Evolutionary conservation across 1,284 basidiomycete species (phyloP), one percentile per base, ranked within the genome.

Genomic region (Filobasidium uniguttulatum): DNA sequence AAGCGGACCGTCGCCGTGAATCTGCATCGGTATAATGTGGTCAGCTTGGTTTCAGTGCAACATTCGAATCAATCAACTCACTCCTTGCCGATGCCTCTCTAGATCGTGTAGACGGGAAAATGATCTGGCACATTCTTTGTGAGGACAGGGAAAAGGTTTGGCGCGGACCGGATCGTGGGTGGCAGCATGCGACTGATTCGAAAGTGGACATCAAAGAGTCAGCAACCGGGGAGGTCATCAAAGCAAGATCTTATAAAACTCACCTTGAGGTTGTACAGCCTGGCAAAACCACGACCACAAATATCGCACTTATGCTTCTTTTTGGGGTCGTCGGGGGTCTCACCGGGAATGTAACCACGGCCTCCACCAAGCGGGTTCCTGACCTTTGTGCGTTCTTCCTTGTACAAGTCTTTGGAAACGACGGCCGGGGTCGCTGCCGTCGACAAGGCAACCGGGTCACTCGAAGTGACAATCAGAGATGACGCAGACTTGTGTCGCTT

Each of bases 61-160:
- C 8, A 19, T 10, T 10, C 15, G 31, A n/a, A 10, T 10, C 31
- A 33, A 10, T n/a, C 31, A 10, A 31, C 46, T 47, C 35, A 47
- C 37, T 44, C 69, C 69, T 55, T 68, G 67, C 48, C 68, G 65
- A 55, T 71, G 69, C 28, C 69, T 63, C 56, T 71, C 69, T 49
- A 71, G 63, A 53, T 71, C 69, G 60, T 71, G 69, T 8, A 68
- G 57, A 34, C 69, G 65, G 17, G 68, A 69, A 55, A 71, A 71
- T 17, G 65, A 65, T 28, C 69, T 63, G 50, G 63, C 62, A 57
- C 69, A 71, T 22, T 58, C 58, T 8, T 56, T 44, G 59, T 70
- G 66, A 19, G 67, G 67, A 60, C 69, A 71, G 48, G 58, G 53
- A 58, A 67, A 63, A 12, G 69, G 69, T 60, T 69, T 71, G 50